Percentiles rank a stretch among this genome's conserved stretches.
Conservation (phyloP, 306 rosid species). For the Potentilla sterilis region DNA sequence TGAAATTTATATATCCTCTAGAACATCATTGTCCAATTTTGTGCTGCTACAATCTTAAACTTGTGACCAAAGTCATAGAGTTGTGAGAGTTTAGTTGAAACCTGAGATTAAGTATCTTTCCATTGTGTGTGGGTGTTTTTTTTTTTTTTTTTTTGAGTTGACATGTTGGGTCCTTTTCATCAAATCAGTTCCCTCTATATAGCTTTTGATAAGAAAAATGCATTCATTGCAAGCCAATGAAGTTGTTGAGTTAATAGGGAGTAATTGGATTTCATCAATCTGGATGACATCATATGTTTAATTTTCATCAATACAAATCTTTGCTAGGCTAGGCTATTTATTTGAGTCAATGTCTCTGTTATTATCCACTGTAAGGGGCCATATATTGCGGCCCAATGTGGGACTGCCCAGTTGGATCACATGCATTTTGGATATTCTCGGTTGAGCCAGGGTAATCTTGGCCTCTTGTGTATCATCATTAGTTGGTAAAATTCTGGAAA, state of each 20-base stretch:
- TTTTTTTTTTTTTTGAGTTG: background rate
- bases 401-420: background rate
- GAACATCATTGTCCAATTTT: background rate
- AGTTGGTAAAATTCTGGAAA: background rate
- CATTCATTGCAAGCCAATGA: background rate
- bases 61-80: no score
- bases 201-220: background rate
- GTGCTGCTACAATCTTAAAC: background rate
- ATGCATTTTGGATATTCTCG: background rate
- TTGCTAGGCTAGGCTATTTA: background rate
- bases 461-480: background rate
- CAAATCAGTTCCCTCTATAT: background rate
- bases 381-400: background rate
- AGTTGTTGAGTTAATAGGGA: background rate
- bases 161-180: background rate
- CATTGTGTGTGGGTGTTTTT: background rate
- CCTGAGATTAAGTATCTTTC: background rate
- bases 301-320: background rate
- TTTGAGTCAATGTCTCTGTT: background rate
- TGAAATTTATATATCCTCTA: background rate
- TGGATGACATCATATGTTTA: background rate
- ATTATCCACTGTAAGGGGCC: background rate
- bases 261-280: background rate
- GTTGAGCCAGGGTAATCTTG: background rate
- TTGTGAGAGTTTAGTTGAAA: no score